phyloP scores from a whole-genome alignment of 208 protist genomes.

The Trichomonas vaginalis region DNA sequence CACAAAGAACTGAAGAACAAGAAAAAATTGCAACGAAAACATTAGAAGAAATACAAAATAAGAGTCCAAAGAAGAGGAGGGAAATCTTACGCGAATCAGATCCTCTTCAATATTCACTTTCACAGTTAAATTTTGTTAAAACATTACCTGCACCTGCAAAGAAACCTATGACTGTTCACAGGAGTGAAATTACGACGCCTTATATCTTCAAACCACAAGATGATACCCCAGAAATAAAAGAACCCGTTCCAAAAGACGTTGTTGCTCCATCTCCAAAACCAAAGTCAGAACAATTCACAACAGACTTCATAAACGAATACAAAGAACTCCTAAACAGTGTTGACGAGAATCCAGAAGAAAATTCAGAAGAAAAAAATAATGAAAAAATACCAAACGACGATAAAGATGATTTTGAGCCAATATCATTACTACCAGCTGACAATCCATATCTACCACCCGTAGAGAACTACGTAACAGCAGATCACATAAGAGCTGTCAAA shows the following conservation, averaged over 20 bases:
- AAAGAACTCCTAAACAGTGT: neutral
- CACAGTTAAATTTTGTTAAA: neutral
- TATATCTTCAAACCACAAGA: neutral
- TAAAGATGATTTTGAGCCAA: neutral
- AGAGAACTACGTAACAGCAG: neutral
- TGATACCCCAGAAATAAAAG: neutral
- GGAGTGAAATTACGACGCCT: neutral
- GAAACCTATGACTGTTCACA: neutral
- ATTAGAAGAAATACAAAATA: neutral
- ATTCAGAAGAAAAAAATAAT: neutral
- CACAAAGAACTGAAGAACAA: neutral
- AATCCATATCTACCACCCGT: neutral
- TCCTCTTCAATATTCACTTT: neutral
- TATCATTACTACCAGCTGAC: neutral
- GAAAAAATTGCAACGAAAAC: neutral
- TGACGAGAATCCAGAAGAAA: neutral
- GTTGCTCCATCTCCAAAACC: neutral
- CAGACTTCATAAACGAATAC: neutral
- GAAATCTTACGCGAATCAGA: neutral
- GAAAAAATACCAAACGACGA: neutral
- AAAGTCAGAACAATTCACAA: neutral
- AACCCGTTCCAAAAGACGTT: neutral
- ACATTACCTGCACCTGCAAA: neutral
- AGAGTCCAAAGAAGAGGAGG: neutral
- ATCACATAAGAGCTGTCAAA: neutral